Conservation (phyloP, 2,329 filamentous ascomycete species). For the Thielaviopsis punctulata region DNA sequence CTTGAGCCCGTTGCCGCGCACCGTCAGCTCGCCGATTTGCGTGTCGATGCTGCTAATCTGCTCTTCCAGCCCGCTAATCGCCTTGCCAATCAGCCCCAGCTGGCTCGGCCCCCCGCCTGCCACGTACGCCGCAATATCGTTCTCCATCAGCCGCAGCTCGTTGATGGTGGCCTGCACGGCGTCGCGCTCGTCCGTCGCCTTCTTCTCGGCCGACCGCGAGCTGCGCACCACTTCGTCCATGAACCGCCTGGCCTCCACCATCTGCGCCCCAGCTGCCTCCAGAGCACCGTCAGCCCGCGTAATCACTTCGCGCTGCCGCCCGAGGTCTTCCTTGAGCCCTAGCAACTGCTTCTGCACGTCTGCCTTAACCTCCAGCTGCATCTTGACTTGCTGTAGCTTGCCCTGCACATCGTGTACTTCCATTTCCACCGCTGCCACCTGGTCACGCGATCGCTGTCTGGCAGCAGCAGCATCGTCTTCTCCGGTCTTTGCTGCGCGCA, state of each 20-base stretch:
- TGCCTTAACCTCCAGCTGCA: constrained; percentile 68
- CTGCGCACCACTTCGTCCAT: constrained; percentile 61
- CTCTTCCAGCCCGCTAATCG: constrained; percentile 50
- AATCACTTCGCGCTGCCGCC: constrained; percentile 52
- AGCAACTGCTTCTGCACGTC: constrained; percentile 55
- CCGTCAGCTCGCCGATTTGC: constrained; percentile 49
- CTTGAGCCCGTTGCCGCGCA: constrained; percentile 59
- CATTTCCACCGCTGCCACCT: constrained; percentile 55
- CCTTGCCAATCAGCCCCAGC: constrained; percentile 49
- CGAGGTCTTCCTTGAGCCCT: constrained; percentile 50
- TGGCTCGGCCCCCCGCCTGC: constrained; percentile 57
- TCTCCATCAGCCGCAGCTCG: constrained; percentile 57
- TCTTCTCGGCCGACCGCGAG: constrained; percentile 55
- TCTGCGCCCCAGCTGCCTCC: constrained; percentile 54
- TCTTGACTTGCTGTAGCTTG: constrained; percentile 51
- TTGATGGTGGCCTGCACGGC: constrained; percentile 56
- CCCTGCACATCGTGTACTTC: constrained; percentile 59
- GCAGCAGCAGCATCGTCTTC: constrained; percentile 51
- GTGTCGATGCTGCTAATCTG: constrained; percentile 47
- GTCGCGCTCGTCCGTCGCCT: constrained; percentile 52
- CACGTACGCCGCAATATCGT: constrained; percentile 65
- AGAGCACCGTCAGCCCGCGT: constrained; percentile 55
- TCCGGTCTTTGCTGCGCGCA: constrained; percentile 43
- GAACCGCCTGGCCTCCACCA: constrained; percentile 56
- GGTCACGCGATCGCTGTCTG: constrained; percentile 51